Base-by-base conservation (phyloP, 352 stramenopile genomes). In the Phytophthora sojae region DNA sequence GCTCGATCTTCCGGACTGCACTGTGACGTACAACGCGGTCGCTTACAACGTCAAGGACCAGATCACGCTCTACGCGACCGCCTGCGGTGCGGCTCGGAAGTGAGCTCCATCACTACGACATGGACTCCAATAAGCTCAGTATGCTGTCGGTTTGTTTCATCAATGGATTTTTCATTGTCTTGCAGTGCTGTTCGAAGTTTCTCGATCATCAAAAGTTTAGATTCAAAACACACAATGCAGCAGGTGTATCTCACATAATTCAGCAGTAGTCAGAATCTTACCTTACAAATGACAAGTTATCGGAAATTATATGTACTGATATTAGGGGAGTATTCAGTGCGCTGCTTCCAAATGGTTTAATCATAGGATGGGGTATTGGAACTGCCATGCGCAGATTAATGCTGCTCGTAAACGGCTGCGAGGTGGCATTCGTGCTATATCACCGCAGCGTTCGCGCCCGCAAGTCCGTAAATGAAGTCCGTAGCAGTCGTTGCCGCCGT, bases 31-130 rank as follows among this genome's bases (percentile, higher is more conserved):
- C 67, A 17, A 76, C 37, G 61, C 61, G 17, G 61, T 75, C 26
- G 44, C 35, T 9, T 76, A 74, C 63, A 76, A 76, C 32, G 23
- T 74, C 51, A 69, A 76, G 50, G 65, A 74, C 45, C 59, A 77
- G 19, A 54, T 77, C 50, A 70, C 59, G 32, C 57, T 67, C 25
- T 68, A 76, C 58, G 61, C 58, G 35, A 74, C 61, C 9, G 35
- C 65, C 15, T 76, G 69, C 26, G 57, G 69, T n/a, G 69, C 61
- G 29, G 29, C 57, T 32, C 51, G 56, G n/a, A 71, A 71, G 56
- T 75, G 70, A 71, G 50, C 21, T 25, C 4, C 30, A 47, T 9
- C 37, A 55, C 23, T 12, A 44, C 15, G 11, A 21, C 17, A 6
- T 0, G 3, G 30, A 49, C 25, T n/a, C 21, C 9, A n/a, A 47